Conservation (phyloP, 2,329 filamentous ascomycete species). For the Nigrograna mackinnonii region DNA sequence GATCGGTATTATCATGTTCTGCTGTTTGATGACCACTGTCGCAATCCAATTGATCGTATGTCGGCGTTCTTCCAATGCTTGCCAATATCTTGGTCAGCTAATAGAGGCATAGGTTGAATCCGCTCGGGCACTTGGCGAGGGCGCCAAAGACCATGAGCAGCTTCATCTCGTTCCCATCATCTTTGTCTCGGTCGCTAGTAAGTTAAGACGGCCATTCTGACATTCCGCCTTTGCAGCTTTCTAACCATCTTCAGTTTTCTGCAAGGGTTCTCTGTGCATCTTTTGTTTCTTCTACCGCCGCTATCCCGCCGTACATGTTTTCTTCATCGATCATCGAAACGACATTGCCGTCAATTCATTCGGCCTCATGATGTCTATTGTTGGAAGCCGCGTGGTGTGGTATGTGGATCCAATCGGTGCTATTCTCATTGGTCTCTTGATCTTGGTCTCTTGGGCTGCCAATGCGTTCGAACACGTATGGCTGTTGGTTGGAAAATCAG, state of each 20-base stretch:
- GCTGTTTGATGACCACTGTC: conserved; percentile 68
- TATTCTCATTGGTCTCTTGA: conserved; percentile 63
- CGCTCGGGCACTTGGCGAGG: conserved; percentile 53
- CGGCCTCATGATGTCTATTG: conserved; percentile 59
- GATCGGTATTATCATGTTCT: conserved; percentile 68
- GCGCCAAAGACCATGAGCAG: conserved; percentile 45
- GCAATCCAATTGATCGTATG: conserved; percentile 64
- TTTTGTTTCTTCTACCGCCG: conserved; percentile 59
- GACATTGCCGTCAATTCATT: conserved; percentile 61
- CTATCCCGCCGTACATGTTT: conserved; percentile 60
- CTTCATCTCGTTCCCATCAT: conserved; percentile 59
- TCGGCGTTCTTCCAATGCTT: conserved; percentile 11
- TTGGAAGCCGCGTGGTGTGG: conserved; percentile 58
- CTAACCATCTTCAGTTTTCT: conserved; percentile 45
- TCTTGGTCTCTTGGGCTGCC: conserved; percentile 63
- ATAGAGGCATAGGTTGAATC: conserved; percentile 55
- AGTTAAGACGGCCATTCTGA: conserved; percentile 25
- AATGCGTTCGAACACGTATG: conserved; percentile 66
- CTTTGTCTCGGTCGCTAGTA: conserved; percentile 59
- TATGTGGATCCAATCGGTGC: conserved; percentile 65
- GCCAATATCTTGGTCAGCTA: conserved; percentile 7
- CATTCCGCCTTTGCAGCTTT: neutral
- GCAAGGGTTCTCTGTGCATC: conserved; percentile 56
- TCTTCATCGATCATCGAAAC: conserved; percentile 62
- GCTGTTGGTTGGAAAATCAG: conserved; percentile 64